These are phyloP conservation scores for Arachnopeziza araneosa DNA, from an alignment of 2,329 filamentous ascomycete species.

Conservation along the genomic window DNA sequence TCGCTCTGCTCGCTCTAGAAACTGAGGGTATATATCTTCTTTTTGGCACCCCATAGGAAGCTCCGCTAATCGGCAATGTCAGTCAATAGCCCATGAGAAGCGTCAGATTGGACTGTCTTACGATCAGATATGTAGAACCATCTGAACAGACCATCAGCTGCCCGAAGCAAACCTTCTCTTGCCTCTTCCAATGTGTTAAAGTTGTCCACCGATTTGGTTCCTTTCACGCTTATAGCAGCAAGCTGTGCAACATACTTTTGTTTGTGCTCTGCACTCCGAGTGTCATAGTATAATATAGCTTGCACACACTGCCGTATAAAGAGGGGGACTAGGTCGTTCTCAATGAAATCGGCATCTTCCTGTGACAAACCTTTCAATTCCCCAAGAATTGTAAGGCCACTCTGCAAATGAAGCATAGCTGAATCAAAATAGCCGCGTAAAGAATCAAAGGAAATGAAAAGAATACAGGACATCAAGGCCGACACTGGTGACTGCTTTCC, in stretches of 20 bases:
- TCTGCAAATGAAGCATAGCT: constrained; percentile 27
- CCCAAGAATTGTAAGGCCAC: constrained; percentile 25
- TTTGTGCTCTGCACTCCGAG: constrained; percentile 14
- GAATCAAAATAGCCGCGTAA: constrained; percentile 24
- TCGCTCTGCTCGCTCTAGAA: background rate
- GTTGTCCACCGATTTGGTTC: constrained; percentile 11
- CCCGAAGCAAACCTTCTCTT: constrained; percentile 17
- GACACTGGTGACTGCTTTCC: constrained; percentile 22
- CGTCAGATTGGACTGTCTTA: constrained; percentile 1
- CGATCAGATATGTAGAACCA: constrained; percentile 21
- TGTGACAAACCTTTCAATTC: constrained; percentile 10
- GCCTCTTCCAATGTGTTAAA: constrained; percentile 24
- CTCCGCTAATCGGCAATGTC: background rate
- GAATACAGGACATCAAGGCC: constrained; percentile 26
- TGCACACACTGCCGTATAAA: constrained; percentile 25
- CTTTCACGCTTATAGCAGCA: constrained; percentile 9
- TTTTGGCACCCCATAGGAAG: constrained; percentile 17
- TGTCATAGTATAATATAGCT: constrained; percentile 27
- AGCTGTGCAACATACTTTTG: constrained; percentile 17
- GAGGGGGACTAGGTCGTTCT: constrained; percentile 21
- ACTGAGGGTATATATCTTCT: background rate
- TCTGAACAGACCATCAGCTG: constrained; percentile 23
- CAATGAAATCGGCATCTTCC: constrained; percentile 17
- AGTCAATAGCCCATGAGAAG: background rate
- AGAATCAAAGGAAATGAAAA: constrained; percentile 29